These are phyloP conservation scores for Mycena latifolia DNA, from an alignment of 768 basidiomycete species.

Conservation along the genomic window DNA sequence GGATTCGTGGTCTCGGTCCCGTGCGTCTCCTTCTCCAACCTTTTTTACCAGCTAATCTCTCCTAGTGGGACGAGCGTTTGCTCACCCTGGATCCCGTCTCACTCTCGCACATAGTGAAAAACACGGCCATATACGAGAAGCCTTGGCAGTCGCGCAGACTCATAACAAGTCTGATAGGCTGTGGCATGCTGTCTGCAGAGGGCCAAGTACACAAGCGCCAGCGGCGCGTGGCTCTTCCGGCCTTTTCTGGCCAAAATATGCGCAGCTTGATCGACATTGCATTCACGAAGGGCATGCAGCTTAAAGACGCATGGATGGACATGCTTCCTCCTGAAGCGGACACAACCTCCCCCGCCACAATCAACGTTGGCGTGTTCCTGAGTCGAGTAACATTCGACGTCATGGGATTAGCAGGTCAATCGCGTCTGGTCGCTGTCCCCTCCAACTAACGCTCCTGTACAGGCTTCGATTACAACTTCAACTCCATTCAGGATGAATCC, in stretches of 20 bases:
- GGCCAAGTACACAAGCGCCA: slow-evolving; percentile 85
- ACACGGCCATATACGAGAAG: slow-evolving; percentile 83
- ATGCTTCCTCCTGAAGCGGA: slow-evolving; percentile 48
- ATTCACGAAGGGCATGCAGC: slow-evolving; percentile 73
- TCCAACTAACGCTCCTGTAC: slow-evolving; percentile 5
- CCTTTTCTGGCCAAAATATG: slow-evolving; percentile 85
- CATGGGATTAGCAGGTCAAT: slow-evolving; percentile 86
- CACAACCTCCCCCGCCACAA: slow-evolving; percentile 45
- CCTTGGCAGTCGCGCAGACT: slow-evolving; percentile 83
- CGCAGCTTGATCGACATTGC: slow-evolving; percentile 78
- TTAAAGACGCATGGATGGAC: slow-evolving; percentile 71
- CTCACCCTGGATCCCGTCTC: slow-evolving; percentile 86
- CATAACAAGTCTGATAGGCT: slow-evolving; percentile 84
- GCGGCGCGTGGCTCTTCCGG: slow-evolving; percentile 80
- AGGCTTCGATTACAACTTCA: slow-evolving; percentile 92
- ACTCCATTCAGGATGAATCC: slow-evolving; percentile 82
- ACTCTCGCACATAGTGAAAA: slow-evolving; percentile 78
- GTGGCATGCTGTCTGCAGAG: slow-evolving; percentile 86
- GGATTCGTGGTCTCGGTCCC: slow-evolving; percentile 75
- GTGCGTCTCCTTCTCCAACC: slow-evolving; percentile 56
- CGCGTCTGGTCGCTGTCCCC: neutral
- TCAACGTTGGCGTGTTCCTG: slow-evolving; percentile 88
- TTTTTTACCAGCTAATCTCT: neutral
- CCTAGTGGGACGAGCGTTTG: slow-evolving; percentile 83
- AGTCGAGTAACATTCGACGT: slow-evolving; percentile 91